Conservation (phyloP, 108 stramenopile genomes). For the Fragilaria crotonensis region DNA sequence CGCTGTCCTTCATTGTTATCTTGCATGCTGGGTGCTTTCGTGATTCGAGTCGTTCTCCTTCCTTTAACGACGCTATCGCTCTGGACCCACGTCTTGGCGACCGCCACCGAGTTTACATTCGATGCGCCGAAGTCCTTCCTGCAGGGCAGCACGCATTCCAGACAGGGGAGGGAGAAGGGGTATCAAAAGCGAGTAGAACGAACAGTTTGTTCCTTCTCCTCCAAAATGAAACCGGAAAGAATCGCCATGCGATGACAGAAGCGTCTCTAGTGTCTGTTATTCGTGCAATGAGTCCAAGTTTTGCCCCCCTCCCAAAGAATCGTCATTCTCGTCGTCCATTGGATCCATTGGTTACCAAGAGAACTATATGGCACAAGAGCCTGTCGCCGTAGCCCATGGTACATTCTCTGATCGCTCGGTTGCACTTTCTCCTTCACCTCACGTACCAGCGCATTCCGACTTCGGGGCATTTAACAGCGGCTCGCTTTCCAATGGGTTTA, state of each 20-base stretch:
- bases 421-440: no score
- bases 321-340: constrained; percentile 1
- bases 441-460: no score
- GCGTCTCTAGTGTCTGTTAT: constrained; percentile 29
- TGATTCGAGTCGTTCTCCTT: constrained; percentile 28
- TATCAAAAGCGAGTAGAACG: constrained; percentile 16
- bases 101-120: constrained; percentile 30
- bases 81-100: constrained; percentile 66
- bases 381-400: no score
- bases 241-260: constrained; percentile 27
- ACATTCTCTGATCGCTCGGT: no score
- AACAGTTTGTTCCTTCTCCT: constrained; percentile 59
- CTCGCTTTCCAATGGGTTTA: no score
- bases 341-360: not conserved
- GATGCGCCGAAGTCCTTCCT: constrained; percentile 41
- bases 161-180: constrained; percentile 11
- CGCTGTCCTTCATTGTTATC: constrained; percentile 65
- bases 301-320: constrained; percentile 14
- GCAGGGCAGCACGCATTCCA: constrained; percentile 41
- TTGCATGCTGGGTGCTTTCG: constrained; percentile 56
- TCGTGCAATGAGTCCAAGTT: constrained; percentile 26
- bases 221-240: constrained; percentile 50
- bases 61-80: constrained; percentile 35
- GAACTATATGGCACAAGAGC: not conserved
- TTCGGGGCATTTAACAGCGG: no score